Percentiles rank a stretch among this genome's conserved stretches.
phyloP scores from a whole-genome alignment of 768 basidiomycete species.

The Boletellus ananiceps region DNA sequence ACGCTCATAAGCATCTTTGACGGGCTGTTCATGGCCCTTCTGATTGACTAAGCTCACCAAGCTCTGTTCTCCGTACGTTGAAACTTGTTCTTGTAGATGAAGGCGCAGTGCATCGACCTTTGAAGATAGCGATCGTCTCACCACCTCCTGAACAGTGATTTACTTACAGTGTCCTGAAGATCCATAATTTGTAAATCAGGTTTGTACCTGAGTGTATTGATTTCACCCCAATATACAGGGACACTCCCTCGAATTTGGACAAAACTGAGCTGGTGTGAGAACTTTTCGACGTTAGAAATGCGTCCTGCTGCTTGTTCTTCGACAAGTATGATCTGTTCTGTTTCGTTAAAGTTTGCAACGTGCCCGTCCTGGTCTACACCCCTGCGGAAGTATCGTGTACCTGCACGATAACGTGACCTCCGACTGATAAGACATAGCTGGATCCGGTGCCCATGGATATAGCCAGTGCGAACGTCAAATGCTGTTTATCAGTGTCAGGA shows the following conservation, averaged over 20 bases:
- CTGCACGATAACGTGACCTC: slow-evolving; percentile 89
- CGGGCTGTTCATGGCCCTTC: slow-evolving; percentile 85
- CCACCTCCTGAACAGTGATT: not conserved
- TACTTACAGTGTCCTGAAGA: slow-evolving; percentile 71
- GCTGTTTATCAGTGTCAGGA: slow-evolving; percentile 43
- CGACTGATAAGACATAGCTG: slow-evolving; percentile 88
- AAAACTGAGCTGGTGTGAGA: slow-evolving; percentile 68
- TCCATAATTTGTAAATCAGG: slow-evolving; percentile 98
- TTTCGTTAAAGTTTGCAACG: slow-evolving; percentile 97
- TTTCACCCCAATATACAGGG: slow-evolving; percentile 94
- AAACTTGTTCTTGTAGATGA: slow-evolving; percentile 72
- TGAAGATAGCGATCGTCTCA: not conserved
- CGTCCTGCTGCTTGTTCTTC: slow-evolving; percentile 49
- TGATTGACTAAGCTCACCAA: slow-evolving; percentile 93
- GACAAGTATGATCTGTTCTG: slow-evolving; percentile 87
- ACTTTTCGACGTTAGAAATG: slow-evolving; percentile 41
- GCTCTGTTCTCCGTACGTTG: slow-evolving; percentile 70
- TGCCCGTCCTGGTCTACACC: slow-evolving; percentile 88
- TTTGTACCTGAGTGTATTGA: slow-evolving; percentile 93
- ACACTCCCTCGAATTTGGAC: slow-evolving; percentile 93
- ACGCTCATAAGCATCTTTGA: slow-evolving; percentile 94
- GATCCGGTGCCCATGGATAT: slow-evolving; percentile 74
- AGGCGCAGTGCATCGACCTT: slow-evolving; percentile 66
- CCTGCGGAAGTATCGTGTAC: slow-evolving; percentile 94
- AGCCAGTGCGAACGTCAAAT: slow-evolving; percentile 74